Evolutionary conservation across 345 rosid species (phyloP).

Genomic region (Mallotus nudiflorus): DNA sequence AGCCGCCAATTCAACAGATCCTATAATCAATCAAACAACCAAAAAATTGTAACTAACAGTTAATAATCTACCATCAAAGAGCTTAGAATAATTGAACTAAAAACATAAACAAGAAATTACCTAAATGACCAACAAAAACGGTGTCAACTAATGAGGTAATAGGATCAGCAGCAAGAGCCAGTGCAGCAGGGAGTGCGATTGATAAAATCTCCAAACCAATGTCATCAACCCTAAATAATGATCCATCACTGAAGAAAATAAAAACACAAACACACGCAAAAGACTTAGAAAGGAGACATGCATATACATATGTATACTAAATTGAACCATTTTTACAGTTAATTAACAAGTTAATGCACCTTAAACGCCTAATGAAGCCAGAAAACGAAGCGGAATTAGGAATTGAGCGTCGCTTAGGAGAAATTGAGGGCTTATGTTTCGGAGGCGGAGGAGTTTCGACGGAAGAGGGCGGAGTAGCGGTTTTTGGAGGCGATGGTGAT

Average conservation of each 20-base stretch:
- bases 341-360: slow-evolving; percentile 23
- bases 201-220: slow-evolving; percentile 70
- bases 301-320: background rate
- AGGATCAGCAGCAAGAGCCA: slow-evolving; percentile 95
- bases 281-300: background rate
- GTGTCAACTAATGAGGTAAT: slow-evolving; percentile 79
- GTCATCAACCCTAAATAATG: slow-evolving; percentile 54
- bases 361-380: slow-evolving; percentile 25
- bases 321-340: background rate
- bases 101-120: slow-evolving; percentile 43
- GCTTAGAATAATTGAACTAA: too few species aligned
- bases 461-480: too few species aligned
- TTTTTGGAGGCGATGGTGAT: slow-evolving; percentile 8
- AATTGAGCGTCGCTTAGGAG: slow-evolving; percentile 11
- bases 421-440: slow-evolving; percentile 14
- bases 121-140: slow-evolving; percentile 84
- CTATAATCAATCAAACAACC: slow-evolving; percentile 38
- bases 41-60: background rate
- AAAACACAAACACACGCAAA: background rate
- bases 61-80: too few species aligned
- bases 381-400: slow-evolving; percentile 21
- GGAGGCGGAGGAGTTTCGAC: slow-evolving; percentile 32
- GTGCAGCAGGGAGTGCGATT: slow-evolving; percentile 88
- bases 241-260: slow-evolving; percentile 28
- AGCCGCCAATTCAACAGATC: slow-evolving; percentile 85